Base-by-base conservation (phyloP, 2,329 filamentous ascomycete species). In the Pseudogymnoascus sp. region DNA sequence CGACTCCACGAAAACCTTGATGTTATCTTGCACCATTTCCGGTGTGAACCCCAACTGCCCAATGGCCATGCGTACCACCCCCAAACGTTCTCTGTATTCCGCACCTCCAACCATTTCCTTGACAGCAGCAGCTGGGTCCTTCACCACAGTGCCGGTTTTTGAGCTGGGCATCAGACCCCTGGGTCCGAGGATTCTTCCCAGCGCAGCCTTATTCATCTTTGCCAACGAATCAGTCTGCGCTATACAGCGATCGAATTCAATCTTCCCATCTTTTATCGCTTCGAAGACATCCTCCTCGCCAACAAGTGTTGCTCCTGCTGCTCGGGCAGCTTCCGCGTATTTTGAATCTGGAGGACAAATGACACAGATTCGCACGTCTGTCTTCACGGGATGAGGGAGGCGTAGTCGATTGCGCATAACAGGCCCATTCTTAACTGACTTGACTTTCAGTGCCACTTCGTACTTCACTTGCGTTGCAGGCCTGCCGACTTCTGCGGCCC, bases 41-140 rank as follows among this genome's bases (percentile, higher is more conserved):
- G 95, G 92, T 6, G 91, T 90, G 77, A 96, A 96, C 1, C 85
- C 89, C 72, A 99, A 77, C 78, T 97, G 92, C 4, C 93, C 95
- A 66, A 99, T 84, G n/a, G 92, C 88, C 81, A 98, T 84, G 65
- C 93, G 83, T 62, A 99, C 85, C 31, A 95, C 90, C 14, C 92
- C 95, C 68, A 87, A 77, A 68, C 89, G 84, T 79, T 99, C 95
- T 73, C 91, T 86, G 78, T 96, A 99, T 69, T 93, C 87, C 61
- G 88, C 90, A 62, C 88, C 91, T 66, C 93, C 92, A 12, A 91
- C 86, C 76, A 96, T 86, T 68, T 93, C 90, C 70, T 84, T 85
- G 71, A 99, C 89, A 35, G 87, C 83, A n/a, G 81, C 76, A 62
- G 83, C 83, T 14, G 96, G 84, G 73, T 96, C 89, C 72, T 84